Percentiles rank a stretch among this genome's conserved stretches.
Conservation (phyloP, 176 grass and related monocot genomes). For the Pontederia crassipes region DNA sequence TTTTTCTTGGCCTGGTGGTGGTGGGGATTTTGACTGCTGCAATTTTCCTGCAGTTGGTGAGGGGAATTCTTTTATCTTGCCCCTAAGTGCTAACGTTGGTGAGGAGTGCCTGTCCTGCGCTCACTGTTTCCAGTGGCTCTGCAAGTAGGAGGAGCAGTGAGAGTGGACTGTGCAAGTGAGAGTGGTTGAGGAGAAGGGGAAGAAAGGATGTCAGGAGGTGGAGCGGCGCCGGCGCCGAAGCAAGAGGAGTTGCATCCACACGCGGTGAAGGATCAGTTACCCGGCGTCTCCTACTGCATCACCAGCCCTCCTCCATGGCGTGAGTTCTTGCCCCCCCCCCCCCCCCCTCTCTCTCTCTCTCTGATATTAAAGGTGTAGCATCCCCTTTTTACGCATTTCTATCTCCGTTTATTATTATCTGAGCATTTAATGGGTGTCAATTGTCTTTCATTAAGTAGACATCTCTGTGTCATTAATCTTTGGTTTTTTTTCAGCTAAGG, state of each 20-base stretch:
- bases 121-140: no score
- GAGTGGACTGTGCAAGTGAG: background rate
- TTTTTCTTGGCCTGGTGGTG: no score
- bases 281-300: constrained; percentile 86
- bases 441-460: no score
- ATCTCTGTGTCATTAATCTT: no score
- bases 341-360: background rate
- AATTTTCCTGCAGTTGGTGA: no score
- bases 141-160: no score
- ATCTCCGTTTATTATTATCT: background rate
- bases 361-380: background rate
- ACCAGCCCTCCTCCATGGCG: constrained; percentile 97
- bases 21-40: no score
- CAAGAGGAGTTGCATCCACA: constrained; percentile 90
- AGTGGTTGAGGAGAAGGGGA: constrained; percentile 19
- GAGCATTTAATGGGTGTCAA: no score
- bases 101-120: no score
- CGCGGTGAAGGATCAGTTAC: constrained; percentile 87
- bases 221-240: constrained; percentile 65
- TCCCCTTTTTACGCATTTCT: background rate
- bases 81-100: no score
- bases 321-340: constrained; percentile 20
- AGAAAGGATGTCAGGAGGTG: constrained; percentile 63
- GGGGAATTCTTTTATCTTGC: no score
- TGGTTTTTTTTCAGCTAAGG: no score